Percentiles rank a stretch among this genome's conserved stretches.
Evolutionary conservation across 176 grass and related monocot species (phyloP).

Genomic region (Ampelocalamus luodianensis): DNA sequence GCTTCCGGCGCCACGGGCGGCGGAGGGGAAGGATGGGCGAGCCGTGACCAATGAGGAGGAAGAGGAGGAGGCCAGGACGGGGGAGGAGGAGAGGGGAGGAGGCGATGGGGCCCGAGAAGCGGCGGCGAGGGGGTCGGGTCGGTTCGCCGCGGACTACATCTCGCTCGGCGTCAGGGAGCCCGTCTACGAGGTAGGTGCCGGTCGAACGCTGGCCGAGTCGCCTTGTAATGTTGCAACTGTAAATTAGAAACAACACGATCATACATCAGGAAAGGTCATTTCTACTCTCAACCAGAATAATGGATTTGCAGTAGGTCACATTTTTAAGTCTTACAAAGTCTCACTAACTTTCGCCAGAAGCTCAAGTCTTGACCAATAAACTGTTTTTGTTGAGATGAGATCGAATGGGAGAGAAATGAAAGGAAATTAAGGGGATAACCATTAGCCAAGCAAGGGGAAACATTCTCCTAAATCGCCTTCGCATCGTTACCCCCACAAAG

Average conservation of each 20-base stretch:
- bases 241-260: background rate
- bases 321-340: background rate
- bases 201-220: background rate
- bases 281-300: background rate
- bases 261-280: background rate
- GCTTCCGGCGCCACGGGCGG: slow-evolving; percentile 34
- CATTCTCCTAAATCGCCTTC: background rate
- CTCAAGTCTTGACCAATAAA: background rate
- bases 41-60: slow-evolving; percentile 45
- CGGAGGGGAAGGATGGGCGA: slow-evolving; percentile 43
- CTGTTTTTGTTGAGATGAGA: background rate
- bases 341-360: background rate
- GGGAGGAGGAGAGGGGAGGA: background rate
- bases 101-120: background rate
- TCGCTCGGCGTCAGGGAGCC: slow-evolving; percentile 90
- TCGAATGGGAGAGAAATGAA: background rate
- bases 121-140: slow-evolving; percentile 28
- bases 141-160: slow-evolving; percentile 58
- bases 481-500: background rate
- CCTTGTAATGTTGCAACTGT: background rate
- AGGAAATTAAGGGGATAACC: background rate
- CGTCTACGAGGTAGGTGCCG: slow-evolving; percentile 71
- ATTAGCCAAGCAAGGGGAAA: background rate
- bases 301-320: background rate
- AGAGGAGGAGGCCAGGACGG: slow-evolving; percentile 8